Evolutionary conservation across 345 rosid genomes (phyloP), one percentile per base, ranked within the genome.

Genomic region (Anastatica hierochuntica): DNA sequence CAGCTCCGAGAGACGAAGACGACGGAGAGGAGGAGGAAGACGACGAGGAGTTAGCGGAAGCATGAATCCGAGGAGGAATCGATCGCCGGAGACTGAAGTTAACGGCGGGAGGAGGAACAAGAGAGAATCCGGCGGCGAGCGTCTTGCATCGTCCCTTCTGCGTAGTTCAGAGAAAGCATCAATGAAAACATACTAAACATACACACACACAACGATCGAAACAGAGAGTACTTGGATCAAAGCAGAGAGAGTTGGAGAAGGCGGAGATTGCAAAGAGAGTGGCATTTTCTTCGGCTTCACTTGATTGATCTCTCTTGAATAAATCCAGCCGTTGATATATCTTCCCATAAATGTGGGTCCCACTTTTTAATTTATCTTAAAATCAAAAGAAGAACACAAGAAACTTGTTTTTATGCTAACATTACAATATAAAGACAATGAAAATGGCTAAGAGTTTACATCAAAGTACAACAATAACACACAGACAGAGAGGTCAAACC

Each of bases 201-300:
- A 39, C 6, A 43, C 1, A 19, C 0, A 1, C 11, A 57, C 43
- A 64, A 38, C 14, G 24, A 41, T 9, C 44, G 38, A 43, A 49
- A 38, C 10, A 53, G 44, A 11, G 23, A 14, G 56, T 61, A 70
- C 85, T 46, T 49, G 77, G 36, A 75, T 53, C 46, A 64, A 66
- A 31, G 82, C 74, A 43, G 80, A 67, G 72, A 73, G 72, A 71
- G 78, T 55, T 14, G 70, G 24, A 54, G 76, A 71, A 21, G 80
- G 75, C 82, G 97, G 86, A 90, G 86, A 71, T 72, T 69, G 85
- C 95, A 90, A 80, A 71, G 90, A 53, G 71, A 82, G 48, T 61
- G 80, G 23, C 97, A 85, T 84, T 59, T n/a, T n/a, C n/a, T n/a
- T n/a, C n/a, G n/a, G n/a, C n/a, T n/a, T n/a, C n/a, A n/a, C n/a